Percentiles rank a stretch among this genome's conserved stretches.
phyloP scores from a whole-genome alignment of 192 early-diverging fungal species.

The Rhizoclosmatium sp. region DNA sequence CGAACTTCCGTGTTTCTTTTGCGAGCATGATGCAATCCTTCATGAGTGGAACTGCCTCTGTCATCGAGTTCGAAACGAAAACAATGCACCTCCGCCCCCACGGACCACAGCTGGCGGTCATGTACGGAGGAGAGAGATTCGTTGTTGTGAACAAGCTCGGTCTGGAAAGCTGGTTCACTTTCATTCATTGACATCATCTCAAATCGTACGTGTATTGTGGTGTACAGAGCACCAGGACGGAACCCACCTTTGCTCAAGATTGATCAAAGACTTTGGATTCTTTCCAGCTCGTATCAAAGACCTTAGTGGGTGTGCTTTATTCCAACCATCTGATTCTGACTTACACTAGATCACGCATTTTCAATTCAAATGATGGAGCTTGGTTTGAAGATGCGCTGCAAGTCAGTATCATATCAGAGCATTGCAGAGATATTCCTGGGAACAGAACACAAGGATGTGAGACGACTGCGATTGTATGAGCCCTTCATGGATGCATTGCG shows the following conservation, averaged over 20 bases:
- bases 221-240: background rate
- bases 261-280: background rate
- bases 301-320: background rate
- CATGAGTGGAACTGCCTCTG: background rate
- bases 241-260: background rate
- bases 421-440: slow-evolving; percentile 4
- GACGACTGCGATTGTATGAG: background rate
- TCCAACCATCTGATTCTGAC: background rate
- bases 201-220: background rate
- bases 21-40: background rate
- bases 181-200: background rate
- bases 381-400: background rate
- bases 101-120: background rate
- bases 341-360: background rate
- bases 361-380: background rate
- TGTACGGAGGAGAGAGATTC: background rate
- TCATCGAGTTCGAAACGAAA: background rate
- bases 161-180: background rate
- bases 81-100: background rate
- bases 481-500: slow-evolving; percentile 16
- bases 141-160: background rate
- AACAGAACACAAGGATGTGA: background rate
- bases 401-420: slow-evolving; percentile 9
- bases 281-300: background rate
- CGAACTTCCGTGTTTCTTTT: background rate